A percentile compares a stretch with the other conserved stretches of the same genome.
Evolutionary conservation across 805 yeast species (phyloP).

Genomic region (Lachancea meyersii): DNA sequence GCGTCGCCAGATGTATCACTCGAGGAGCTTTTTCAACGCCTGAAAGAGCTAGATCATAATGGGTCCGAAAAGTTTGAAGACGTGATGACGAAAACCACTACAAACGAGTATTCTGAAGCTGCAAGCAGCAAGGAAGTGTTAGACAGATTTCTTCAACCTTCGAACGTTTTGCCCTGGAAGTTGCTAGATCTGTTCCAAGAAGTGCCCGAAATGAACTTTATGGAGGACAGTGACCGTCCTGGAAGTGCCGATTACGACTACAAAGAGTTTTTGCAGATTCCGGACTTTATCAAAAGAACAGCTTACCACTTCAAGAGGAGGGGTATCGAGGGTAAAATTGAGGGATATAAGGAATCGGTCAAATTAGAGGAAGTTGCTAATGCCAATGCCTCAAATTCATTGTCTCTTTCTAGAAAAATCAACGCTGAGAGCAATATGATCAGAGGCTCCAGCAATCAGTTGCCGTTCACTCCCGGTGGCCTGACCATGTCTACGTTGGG

Average conservation of each 20-base stretch:
- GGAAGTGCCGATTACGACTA: constrained; percentile 25
- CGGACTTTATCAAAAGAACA: constrained; percentile 58
- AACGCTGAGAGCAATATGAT: constrained; percentile 56
- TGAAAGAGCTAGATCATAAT: constrained; percentile 19
- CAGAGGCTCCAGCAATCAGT: constrained; percentile 61
- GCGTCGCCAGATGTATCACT: constrained; percentile 2
- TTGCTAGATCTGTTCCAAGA: constrained; percentile 64
- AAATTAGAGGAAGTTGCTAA: constrained; percentile 40
- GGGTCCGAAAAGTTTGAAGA: constrained; percentile 32
- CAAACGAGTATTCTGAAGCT: constrained; percentile 9
- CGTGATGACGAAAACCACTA: constrained; percentile 35
- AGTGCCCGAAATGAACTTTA: constrained; percentile 36
- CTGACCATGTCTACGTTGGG: constrained; percentile 24
- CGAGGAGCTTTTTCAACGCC: constrained; percentile 19
- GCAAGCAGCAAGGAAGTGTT: constrained; percentile 19
- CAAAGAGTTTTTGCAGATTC: constrained; percentile 47
- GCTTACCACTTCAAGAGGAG: constrained; percentile 59
- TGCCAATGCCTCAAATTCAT: constrained; percentile 60
- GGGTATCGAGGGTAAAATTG: constrained; percentile 71
- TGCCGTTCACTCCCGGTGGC: constrained; percentile 96
- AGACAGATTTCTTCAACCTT: constrained; percentile 54
- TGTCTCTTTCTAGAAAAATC: constrained; percentile 64
- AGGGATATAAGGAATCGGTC: constrained; percentile 55
- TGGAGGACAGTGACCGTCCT: constrained; percentile 14
- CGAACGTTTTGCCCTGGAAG: constrained; percentile 58